Evolutionary conservation across 495 filamentous ascomycete genomes (phyloP), one percentile per base, ranked within the genome.

Genomic region (Penicillium macrosclerotiorum): DNA sequence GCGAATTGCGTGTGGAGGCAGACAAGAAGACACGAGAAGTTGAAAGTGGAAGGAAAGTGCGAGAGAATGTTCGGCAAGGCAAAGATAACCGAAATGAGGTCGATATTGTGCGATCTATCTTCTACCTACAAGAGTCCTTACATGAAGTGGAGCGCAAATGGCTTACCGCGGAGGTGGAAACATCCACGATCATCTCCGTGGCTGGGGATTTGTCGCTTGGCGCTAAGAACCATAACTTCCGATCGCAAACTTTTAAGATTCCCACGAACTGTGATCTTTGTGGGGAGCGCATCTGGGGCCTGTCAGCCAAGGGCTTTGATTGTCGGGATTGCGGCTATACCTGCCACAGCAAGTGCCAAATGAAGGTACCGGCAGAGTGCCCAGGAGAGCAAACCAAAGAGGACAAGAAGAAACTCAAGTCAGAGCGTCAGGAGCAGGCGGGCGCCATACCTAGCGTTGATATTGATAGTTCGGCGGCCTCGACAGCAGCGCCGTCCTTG

Each of bases 211-310:
- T 99, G 30, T 93, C 90, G 1, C 65, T 94, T 3, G 91, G 94
- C 8, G 89, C 91, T 5, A 87, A 87, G 59, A 94, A 88, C 53
- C 93, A 99, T 66, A 90, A 92, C 54, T 97, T 99, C 79, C 93
- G 92, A 63, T 85, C 89, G 25, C 88, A 96, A 54, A 97, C 91
- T 0, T 97, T 96, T 77, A 97, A 96, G 60, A 95, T 99, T 42
- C 94, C 94, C 0, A 99, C 93, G 4, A 97, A 96, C 61, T 99
- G 93, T 65, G 92, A 99, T 59, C 75, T 95, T 4, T 99, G 93
- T 52, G 89, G 90, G 4, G 93, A 99, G 52, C 80, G 92, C 8
- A 95, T 97, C 60, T 97, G 93, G 93, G 93, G 93, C 3, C 62
- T 99, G 11, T 90, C 86, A 2, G 93, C 93, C 18, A 97, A 97